Percentiles rank a stretch among this genome's conserved stretches.
Evolutionary conservation across 768 basidiomycete genomes (phyloP).

Genomic region (Xanthoconium purpureum): DNA sequence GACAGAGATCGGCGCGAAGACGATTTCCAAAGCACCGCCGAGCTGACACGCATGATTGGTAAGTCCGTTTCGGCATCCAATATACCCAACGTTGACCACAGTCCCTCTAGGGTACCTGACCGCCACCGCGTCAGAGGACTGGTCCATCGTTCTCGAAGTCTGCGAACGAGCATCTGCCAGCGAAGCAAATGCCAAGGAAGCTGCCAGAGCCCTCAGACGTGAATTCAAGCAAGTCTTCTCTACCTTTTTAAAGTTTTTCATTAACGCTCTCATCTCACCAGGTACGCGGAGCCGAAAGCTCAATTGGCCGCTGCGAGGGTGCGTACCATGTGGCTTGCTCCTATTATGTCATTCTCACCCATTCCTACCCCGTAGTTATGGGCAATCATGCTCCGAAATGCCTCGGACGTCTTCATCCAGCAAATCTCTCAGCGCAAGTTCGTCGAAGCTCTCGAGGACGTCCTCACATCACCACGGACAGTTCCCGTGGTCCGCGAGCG

Average conservation of each 20-base stretch:
- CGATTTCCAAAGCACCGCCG: constrained; percentile 43
- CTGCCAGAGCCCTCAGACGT: constrained; percentile 72
- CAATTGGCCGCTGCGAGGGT: constrained; percentile 77
- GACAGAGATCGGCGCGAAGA: constrained; percentile 35
- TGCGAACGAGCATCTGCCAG: constrained; percentile 77
- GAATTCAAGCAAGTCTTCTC: constrained; percentile 70
- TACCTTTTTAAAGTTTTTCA: neutral
- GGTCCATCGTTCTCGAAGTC: constrained; percentile 78
- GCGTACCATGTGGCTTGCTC: constrained; percentile 23
- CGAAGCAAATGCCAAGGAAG: constrained; percentile 78
- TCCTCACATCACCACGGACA: constrained; percentile 58
- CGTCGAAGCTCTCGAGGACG: constrained; percentile 73
- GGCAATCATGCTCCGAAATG: constrained; percentile 88
- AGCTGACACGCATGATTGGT: constrained; percentile 75
- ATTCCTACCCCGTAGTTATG: constrained; percentile 52
- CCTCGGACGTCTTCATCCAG: constrained; percentile 64
- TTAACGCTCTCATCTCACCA: constrained; percentile 25
- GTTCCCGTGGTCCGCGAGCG: constrained; percentile 80
- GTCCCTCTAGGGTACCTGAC: constrained; percentile 60
- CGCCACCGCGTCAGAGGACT: constrained; percentile 78
- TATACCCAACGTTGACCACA: neutral
- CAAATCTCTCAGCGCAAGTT: constrained; percentile 77
- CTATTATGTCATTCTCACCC: constrained; percentile 1
- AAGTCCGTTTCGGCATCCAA: constrained; percentile 8
- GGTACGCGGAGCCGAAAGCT: constrained; percentile 71